These are phyloP conservation scores for Claviceps quebecensis DNA, from an alignment of 2,329 filamentous ascomycete genomes.

Conservation along the genomic window DNA sequence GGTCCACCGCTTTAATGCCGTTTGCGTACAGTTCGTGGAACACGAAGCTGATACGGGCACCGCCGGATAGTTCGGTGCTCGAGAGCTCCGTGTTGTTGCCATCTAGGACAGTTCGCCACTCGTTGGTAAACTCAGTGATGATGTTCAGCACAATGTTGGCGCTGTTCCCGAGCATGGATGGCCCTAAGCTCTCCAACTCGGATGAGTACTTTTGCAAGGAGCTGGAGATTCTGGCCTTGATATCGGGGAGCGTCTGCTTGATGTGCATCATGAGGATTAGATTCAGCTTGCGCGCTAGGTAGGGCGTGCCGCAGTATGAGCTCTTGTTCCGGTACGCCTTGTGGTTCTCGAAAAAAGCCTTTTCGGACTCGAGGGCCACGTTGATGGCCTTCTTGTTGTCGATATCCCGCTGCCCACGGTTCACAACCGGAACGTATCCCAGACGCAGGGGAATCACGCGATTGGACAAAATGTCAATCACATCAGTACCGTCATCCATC, in stretches of 20 bases:
- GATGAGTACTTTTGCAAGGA: conserved; percentile 82
- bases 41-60: conserved; percentile 96
- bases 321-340: conserved; percentile 98
- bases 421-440: conserved; percentile 95
- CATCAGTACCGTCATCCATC: conserved; percentile 97
- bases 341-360: conserved; percentile 96
- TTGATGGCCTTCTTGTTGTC: conserved; percentile 95
- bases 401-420: conserved; percentile 94
- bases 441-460: conserved; percentile 90
- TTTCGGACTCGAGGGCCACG: conserved; percentile 81
- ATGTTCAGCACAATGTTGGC: conserved; percentile 96
- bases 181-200: conserved; percentile 72
- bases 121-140: conserved; percentile 96
- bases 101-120: conserved; percentile 91
- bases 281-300: conserved; percentile 91
- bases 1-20: conserved; percentile 93
- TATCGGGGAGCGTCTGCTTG: conserved; percentile 96
- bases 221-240: conserved; percentile 91
- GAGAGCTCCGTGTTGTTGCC: conserved; percentile 95
- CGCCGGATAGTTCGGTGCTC: conserved; percentile 84
- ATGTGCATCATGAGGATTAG: conserved; percentile 99
- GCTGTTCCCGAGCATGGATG: conserved; percentile 90
- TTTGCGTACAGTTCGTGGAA: conserved; percentile 98
- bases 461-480: conserved; percentile 94
- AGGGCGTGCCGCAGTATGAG: conserved; percentile 95